A percentile compares a stretch with the other conserved stretches of the same genome.
phyloP scores from a whole-genome alignment of 257 asterid species.

The Jacaranda mimosifolia region DNA sequence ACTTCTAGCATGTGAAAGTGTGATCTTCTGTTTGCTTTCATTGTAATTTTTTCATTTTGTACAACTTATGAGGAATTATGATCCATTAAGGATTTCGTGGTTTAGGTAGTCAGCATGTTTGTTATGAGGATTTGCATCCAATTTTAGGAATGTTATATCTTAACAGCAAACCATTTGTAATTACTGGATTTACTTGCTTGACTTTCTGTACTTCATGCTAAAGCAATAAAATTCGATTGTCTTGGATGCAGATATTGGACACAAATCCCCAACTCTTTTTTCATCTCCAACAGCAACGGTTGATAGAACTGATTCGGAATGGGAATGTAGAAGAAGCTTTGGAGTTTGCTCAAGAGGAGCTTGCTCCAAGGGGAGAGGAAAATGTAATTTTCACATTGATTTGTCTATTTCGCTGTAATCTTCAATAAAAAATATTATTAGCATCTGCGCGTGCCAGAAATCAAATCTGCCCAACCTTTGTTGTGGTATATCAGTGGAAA shows the following conservation, averaged over 20 bases:
- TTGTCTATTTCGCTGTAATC: conserved; percentile 22
- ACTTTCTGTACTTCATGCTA: conserved; percentile 2
- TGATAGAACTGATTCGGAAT: conserved; percentile 81
- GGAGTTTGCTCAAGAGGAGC: conserved; percentile 94
- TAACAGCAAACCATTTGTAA: conserved; percentile 1
- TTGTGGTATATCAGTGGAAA: neutral
- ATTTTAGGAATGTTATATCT: conserved; percentile 12
- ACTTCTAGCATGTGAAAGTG: conserved; percentile 11
- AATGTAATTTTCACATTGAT: conserved; percentile 56
- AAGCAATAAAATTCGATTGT: conserved; percentile 21
- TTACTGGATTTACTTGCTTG: neutral
- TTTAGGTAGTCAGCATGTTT: conserved; percentile 14
- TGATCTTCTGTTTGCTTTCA: neutral
- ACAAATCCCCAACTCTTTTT: conserved; percentile 85
- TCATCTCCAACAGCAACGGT: conserved; percentile 91
- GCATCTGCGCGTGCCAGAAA: neutral
- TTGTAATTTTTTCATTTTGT: neutral
- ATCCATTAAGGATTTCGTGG: conserved; percentile 16
- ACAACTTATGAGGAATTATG: neutral
- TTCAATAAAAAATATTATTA: neutral
- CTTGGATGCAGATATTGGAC: conserved; percentile 78
- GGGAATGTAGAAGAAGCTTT: conserved; percentile 85
- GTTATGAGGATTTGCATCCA: neutral
- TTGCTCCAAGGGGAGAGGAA: conserved; percentile 95
- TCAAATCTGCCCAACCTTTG: neutral